A percentile compares a stretch with the other conserved stretches of the same genome.
phyloP scores from a whole-genome alignment of 1,284 basidiomycete genomes.

The Tylopilus orsonianus region DNA sequence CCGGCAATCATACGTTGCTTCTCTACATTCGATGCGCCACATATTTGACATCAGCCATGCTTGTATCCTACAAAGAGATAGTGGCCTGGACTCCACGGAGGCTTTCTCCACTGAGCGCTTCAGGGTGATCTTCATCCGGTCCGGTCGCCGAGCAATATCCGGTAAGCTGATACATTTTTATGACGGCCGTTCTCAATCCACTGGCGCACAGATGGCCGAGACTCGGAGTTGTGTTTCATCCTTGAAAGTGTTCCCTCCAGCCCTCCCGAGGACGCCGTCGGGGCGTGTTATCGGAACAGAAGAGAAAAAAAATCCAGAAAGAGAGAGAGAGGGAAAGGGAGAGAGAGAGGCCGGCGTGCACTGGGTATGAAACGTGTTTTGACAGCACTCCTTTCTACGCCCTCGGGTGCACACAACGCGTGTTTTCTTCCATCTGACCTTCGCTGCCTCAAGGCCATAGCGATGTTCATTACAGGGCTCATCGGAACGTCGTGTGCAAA shows the following conservation, averaged over 20 bases:
- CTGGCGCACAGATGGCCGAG: no score
- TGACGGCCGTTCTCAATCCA: neutral
- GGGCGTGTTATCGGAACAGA: neutral
- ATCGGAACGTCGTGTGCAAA: neutral
- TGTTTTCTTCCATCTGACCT: no score
- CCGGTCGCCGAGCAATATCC: neutral
- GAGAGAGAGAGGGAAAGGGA: neutral
- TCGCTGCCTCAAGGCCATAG: neutral
- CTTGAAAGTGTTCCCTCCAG: neutral
- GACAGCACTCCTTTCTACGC: neutral
- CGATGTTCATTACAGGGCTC: neutral
- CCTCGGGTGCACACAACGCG: neutral
- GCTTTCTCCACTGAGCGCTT: neutral
- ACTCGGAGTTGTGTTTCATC: conserved; percentile 2
- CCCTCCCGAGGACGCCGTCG: neutral
- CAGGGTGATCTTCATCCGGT: neutral
- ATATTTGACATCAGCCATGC: neutral
- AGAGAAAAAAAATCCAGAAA: neutral
- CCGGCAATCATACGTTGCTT: neutral
- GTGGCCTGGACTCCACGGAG: neutral
- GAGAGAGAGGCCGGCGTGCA: no score
- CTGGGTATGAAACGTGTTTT: neutral
- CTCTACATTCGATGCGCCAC: neutral
- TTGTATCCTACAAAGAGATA: neutral
- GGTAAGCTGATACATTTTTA: neutral